Evolutionary conservation across 1,139 yeast species (phyloP).

Genomic region (Candida tetrigidarum): DNA sequence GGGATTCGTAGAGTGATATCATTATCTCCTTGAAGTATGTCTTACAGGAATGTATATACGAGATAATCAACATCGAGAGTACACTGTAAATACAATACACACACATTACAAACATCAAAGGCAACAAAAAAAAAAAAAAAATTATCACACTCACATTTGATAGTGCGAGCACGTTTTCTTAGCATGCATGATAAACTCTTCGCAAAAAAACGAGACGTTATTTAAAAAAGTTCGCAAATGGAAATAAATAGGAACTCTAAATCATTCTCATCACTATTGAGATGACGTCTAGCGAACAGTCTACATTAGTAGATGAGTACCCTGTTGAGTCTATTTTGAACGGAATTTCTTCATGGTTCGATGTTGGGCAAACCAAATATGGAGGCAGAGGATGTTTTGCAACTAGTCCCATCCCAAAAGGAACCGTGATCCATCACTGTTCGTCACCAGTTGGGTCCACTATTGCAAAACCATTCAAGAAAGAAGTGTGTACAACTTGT

Average conservation of each 20-base stretch:
- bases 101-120: too few relatives aligned
- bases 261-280: background rate
- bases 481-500: constrained; percentile 68
- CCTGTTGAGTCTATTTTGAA: constrained; percentile 11
- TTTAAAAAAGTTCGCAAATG: constrained; percentile 1
- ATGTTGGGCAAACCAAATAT: constrained; percentile 45
- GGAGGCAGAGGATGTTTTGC: constrained; percentile 77
- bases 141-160: background rate
- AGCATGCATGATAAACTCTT: background rate
- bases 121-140: too few relatives aligned
- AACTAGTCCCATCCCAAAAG: constrained; percentile 36
- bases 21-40: too few relatives aligned
- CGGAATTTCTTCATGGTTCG: constrained; percentile 34
- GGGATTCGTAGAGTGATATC: constrained; percentile 3
- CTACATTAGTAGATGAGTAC: constrained; percentile 14
- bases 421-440: constrained; percentile 45
- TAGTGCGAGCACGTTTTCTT: constrained; percentile 1
- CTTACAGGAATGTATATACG: too few relatives aligned
- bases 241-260: too few relatives aligned
- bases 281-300: constrained; percentile 10
- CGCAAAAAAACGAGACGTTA: constrained; percentile 2
- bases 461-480: constrained; percentile 57
- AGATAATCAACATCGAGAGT: too few relatives aligned
- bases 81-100: too few relatives aligned
- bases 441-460: constrained; percentile 50